Evolutionary conservation across 768 basidiomycete species (phyloP).

Genomic region (Wakefieldia striispora): DNA sequence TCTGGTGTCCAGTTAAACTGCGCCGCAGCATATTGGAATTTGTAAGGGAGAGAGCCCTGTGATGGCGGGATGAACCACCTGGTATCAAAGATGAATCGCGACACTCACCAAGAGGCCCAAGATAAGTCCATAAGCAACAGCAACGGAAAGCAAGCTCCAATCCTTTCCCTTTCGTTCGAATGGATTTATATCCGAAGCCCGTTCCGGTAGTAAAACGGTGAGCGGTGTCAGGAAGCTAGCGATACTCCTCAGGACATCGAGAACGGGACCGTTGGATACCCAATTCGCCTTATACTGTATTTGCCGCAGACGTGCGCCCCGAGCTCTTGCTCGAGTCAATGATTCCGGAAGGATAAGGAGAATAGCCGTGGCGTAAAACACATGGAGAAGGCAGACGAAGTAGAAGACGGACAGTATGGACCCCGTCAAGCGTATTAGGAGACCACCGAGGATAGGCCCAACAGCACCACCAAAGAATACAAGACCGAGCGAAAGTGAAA

Average conservation of each 20-base stretch:
- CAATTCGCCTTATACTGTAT: constrained; percentile 11
- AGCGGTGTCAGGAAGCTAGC: constrained; percentile 74
- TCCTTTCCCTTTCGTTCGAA: constrained; percentile 46
- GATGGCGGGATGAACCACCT: not conserved
- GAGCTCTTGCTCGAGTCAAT: constrained; percentile 49
- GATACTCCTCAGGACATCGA: constrained; percentile 36
- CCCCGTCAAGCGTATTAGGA: constrained; percentile 59
- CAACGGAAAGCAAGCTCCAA: constrained; percentile 65
- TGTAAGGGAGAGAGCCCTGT: constrained; percentile 56
- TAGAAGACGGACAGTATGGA: constrained; percentile 70
- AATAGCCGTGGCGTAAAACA: constrained; percentile 46
- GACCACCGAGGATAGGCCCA: constrained; percentile 71
- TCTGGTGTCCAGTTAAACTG: constrained; percentile 69
- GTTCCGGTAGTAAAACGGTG: constrained; percentile 54
- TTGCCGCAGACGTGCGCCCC: constrained; percentile 18
- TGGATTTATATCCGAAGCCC: constrained; percentile 32
- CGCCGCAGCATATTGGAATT: constrained; percentile 62
- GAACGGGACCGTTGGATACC: not conserved
- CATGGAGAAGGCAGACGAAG: constrained; percentile 49
- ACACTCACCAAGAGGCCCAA: constrained; percentile 46
- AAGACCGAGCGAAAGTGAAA: constrained; percentile 66
- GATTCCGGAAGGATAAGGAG: constrained; percentile 78
- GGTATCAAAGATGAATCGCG: not conserved
- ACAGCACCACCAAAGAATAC: constrained; percentile 72
- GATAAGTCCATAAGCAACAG: constrained; percentile 47